These are phyloP conservation scores for Collybiopsis luxurians DNA, from an alignment of 768 basidiomycete genomes.

Conservation along the genomic window DNA sequence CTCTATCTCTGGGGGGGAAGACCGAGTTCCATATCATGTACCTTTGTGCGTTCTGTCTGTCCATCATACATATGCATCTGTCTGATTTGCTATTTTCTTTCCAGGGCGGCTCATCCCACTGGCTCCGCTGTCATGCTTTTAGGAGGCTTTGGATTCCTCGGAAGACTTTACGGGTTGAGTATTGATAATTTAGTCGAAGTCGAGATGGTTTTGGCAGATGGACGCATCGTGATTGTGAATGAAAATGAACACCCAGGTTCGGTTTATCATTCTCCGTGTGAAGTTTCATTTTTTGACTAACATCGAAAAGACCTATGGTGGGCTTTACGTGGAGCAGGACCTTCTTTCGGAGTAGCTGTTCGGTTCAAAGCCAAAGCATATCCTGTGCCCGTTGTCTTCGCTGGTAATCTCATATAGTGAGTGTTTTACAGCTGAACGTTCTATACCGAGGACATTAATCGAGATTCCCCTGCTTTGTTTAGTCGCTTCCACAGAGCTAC, in stretches of 20 bases:
- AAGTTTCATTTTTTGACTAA: conserved; percentile 1
- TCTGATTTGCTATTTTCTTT: not conserved
- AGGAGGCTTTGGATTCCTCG: conserved; percentile 87
- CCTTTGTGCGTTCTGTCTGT: conserved; percentile 55
- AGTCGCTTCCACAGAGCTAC: conserved; percentile 89
- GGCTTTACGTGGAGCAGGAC: conserved; percentile 82
- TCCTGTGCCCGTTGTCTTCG: conserved; percentile 87
- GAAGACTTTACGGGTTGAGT: conserved; percentile 80
- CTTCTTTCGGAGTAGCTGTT: conserved; percentile 80
- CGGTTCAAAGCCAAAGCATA: conserved; percentile 89
- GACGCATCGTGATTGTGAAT: conserved; percentile 75
- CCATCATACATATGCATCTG: not conserved
- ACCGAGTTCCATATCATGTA: conserved; percentile 73
- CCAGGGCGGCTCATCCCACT: conserved; percentile 73
- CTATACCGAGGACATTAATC: not conserved
- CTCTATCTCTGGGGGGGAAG: conserved; percentile 46
- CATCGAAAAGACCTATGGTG: conserved; percentile 94
- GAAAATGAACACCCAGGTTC: conserved; percentile 70
- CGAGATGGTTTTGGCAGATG: conserved; percentile 90
- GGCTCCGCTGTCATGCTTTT: conserved; percentile 80
- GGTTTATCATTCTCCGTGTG: conserved; percentile 10
- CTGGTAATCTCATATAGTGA: conserved; percentile 90
- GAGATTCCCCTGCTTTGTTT: conserved; percentile 7
- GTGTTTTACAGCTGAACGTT: conserved; percentile 26
- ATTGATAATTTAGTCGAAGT: conserved; percentile 90